Base-by-base conservation (phyloP, 1,284 basidiomycete species). In the Mycena sp. region DNA sequence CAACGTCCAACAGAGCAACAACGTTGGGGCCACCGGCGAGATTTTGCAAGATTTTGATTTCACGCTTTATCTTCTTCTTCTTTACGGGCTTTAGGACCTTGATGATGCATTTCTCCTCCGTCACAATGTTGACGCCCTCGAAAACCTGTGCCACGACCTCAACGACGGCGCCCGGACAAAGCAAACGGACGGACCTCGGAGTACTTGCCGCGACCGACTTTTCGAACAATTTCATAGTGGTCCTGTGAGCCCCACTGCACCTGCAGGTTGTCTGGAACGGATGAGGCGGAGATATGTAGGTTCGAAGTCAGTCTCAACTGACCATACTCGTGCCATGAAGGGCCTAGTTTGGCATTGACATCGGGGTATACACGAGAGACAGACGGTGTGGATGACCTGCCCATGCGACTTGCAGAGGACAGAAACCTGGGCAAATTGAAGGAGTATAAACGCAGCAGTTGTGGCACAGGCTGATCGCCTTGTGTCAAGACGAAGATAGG, bases 61-160 rank as follows among this genome's bases (percentile, higher is more conserved):
- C 97, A 67, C 97, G 88, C 84, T 99, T 99, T 81, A 99, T 99
- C 84, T 99, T 99, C 88, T 99, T 99, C 88, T 99, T 99, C 86
- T 99, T 99, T 52, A 99, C 97, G 1, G 98, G 98, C 80, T 99
- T 99, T 68, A 99, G 85, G n/a, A 67, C 65, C 79, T 99, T 99
- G 83, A 99, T 96, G 78, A 99, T 96, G 78, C 96, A 98, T 80
- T 98, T 96, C 77, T 96, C 93, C 73, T 93, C 93, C 65, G 92
- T 93, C 32, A 93, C 89, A 61, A 98, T 89, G 78, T 99, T 96
- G 73, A 98, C 89, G 7, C 96, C 97, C 80, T 99, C 96, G 72
- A 99, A 99, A 53, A 99, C 97, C 94, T 95, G 69, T 63, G 59
- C 55, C 10, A n/a, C 54, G 37, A 57, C 60, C 32, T 60, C 65